Evolutionary conservation across 768 basidiomycete species (phyloP), one percentile per base, ranked within the genome.

Genomic region (Holtermanniella nyarrowii): DNA sequence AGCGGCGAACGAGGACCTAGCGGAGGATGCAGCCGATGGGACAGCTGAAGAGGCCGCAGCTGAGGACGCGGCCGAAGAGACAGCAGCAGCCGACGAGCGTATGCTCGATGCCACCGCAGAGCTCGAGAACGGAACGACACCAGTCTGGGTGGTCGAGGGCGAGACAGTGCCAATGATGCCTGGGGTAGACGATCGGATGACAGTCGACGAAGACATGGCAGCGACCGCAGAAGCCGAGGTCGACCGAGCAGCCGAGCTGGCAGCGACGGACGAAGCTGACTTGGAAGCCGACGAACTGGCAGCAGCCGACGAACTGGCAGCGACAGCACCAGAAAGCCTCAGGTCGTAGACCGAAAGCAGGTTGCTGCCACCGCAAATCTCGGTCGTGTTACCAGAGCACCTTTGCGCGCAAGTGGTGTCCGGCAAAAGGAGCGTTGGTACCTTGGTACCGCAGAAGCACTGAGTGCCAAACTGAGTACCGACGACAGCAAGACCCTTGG

Each of bases 401-500:
- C 47, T 48, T 12, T 52, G 26, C n/a, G 39, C 45, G 53, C 65
- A 67, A 21, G 53, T 46, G 14, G 46, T 43, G 39, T 63, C 65
- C 21, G 55, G 50, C 23, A 56, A 22, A 27, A 57, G 27, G 3
- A 46, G 39, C 4, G 40, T 10, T 13, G 58, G 60, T 26, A 57
- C 37, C 31, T 37, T 52, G 7, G 47, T 27, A 4, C 62, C 61
- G 41, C 65, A 66, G 52, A 46, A 63, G 50, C 65, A 66, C 39
- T 55, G 55, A 16, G 37, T 60, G 20, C 54, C 43, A 23, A 44
- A 47, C 27, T 60, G 46, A 18, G 60, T 61, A 41, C 56, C 56
- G 45, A 58, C 57, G 21, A 52, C 46, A 22, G 46, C 25, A 37
- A 41, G 55, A 31, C 61, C 59, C n/a, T 54, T 46, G 26, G 50